A percentile compares a stretch with the other conserved stretches of the same genome.
These are phyloP conservation scores for Epichloe scottii DNA, from an alignment of 2,329 filamentous ascomycete genomes.

Conservation along the genomic window DNA sequence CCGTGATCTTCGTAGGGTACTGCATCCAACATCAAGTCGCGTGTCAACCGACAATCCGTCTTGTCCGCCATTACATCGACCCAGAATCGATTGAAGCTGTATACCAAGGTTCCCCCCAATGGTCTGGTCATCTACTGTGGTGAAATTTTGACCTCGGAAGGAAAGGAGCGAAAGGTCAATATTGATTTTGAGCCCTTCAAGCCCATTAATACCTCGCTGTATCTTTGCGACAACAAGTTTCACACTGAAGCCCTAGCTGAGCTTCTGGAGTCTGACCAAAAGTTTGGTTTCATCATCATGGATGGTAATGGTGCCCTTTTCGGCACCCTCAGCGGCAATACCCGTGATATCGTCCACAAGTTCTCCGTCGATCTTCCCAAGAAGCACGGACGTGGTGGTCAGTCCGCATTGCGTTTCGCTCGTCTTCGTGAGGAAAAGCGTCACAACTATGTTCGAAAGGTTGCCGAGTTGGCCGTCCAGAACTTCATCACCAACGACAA, in stretches of 20 bases:
- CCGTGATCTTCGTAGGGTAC: slow-evolving; percentile 54
- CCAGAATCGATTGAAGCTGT: slow-evolving; percentile 96
- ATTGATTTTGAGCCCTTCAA: slow-evolving; percentile 99
- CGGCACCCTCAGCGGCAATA: slow-evolving; percentile 93
- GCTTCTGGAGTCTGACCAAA: slow-evolving; percentile 95
- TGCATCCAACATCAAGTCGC: slow-evolving; percentile 98
- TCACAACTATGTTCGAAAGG: slow-evolving; percentile 99
- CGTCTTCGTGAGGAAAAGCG: slow-evolving; percentile 99
- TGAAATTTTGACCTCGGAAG: slow-evolving; percentile 98
- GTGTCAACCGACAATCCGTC: slow-evolving; percentile 96
- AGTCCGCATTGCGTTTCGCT: slow-evolving; percentile 97
- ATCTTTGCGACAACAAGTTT: slow-evolving; percentile 99
- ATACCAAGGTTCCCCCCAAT: slow-evolving; percentile 97
- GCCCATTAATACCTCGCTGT: slow-evolving; percentile 98
- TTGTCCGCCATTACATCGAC: slow-evolving; percentile 97
- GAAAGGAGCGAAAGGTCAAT: slow-evolving; percentile 99
- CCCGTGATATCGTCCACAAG: slow-evolving; percentile 92
- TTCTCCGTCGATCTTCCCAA: slow-evolving; percentile 98
- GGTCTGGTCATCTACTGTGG: slow-evolving; percentile 97
- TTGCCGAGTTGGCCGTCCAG: slow-evolving; percentile 92
- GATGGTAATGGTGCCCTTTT: slow-evolving; percentile 97
- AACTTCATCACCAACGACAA: slow-evolving; percentile 99
- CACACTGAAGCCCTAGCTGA: slow-evolving; percentile 96
- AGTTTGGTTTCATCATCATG: slow-evolving; percentile 99
- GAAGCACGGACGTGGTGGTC: slow-evolving; percentile 99